These are phyloP conservation scores for Begonia loranthoides DNA, from an alignment of 306 rosid species.

Conservation along the genomic window DNA sequence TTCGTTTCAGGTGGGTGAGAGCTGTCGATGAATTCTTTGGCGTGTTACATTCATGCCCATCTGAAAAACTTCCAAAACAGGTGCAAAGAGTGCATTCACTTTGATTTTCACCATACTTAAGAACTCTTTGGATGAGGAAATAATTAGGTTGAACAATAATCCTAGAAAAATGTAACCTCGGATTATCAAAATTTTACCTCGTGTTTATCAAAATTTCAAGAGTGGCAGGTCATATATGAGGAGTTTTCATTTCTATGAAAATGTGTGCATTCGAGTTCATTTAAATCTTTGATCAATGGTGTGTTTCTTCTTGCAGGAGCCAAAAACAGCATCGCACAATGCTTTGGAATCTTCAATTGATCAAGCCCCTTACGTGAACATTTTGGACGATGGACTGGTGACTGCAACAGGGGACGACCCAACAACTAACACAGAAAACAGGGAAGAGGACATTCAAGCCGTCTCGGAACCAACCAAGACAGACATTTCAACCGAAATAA, in stretches of 20 bases:
- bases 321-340: slow-evolving; percentile 14
- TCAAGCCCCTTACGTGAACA: slow-evolving; percentile 72
- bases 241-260: too few relatives aligned
- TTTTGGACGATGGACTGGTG: slow-evolving; percentile 73
- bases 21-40: slow-evolving; percentile 55
- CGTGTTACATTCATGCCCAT: slow-evolving; percentile 42
- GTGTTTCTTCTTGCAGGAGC: slow-evolving; percentile 20
- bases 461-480: slow-evolving; percentile 13
- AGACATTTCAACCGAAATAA: slow-evolving; percentile 7
- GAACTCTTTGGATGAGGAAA: neutral
- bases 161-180: too few relatives aligned
- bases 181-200: too few relatives aligned
- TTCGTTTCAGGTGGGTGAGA: slow-evolving; percentile 75
- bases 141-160: too few relatives aligned
- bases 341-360: slow-evolving; percentile 38
- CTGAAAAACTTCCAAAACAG: slow-evolving; percentile 59
- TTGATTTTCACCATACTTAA: too few relatives aligned
- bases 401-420: slow-evolving; percentile 47
- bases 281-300: neutral
- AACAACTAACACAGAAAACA: slow-evolving; percentile 16
- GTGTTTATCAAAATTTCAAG: too few relatives aligned
- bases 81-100: slow-evolving; percentile 17
- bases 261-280: too few relatives aligned
- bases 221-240: too few relatives aligned
- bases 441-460: slow-evolving; percentile 12